A percentile compares a stretch with the other conserved stretches of the same genome.
Evolutionary conservation across 305 asterid genomes (phyloP).

Genomic region (Lippia alba): DNA sequence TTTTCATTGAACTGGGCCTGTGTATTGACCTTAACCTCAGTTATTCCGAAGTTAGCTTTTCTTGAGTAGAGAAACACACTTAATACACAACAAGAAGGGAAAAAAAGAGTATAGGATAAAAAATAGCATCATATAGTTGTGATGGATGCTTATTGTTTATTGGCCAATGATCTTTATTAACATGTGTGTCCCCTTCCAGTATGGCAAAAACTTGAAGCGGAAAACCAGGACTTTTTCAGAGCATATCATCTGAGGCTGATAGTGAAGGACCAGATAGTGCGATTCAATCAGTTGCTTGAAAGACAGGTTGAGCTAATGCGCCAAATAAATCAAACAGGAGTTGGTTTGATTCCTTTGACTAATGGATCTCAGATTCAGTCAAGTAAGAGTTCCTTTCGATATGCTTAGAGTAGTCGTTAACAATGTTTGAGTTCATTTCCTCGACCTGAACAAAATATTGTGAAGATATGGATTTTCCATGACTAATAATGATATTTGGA

Average conservation of each 20-base stretch:
- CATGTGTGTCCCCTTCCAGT: conserved; percentile 50
- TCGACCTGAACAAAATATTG: background rate
- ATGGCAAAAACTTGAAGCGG: conserved; percentile 78
- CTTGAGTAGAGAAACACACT: background rate
- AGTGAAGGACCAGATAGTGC: conserved; percentile 66
- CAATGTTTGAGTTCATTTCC: background rate
- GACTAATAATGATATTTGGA: background rate
- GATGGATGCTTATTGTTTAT: conserved; percentile 5
- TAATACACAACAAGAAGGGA: background rate
- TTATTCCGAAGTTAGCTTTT: background rate
- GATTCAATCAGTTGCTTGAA: conserved; percentile 71
- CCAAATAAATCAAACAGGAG: conserved; percentile 49
- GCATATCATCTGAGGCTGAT: conserved; percentile 66
- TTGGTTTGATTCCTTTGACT: conserved; percentile 46
- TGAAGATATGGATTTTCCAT: background rate
- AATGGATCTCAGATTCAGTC: conserved; percentile 57
- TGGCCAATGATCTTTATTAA: conserved; percentile 22
- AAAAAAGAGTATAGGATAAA: background rate
- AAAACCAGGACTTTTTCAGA: conserved; percentile 65
- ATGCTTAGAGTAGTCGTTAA: background rate
- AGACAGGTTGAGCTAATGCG: conserved; percentile 68
- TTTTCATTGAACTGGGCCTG: conserved; percentile 4
- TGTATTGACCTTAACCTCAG: background rate
- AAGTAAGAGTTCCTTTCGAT: conserved; percentile 43
- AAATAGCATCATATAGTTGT: background rate